phyloP scores from a whole-genome alignment of 352 stramenopile genomes.

The Pythium scleroteichum region DNA sequence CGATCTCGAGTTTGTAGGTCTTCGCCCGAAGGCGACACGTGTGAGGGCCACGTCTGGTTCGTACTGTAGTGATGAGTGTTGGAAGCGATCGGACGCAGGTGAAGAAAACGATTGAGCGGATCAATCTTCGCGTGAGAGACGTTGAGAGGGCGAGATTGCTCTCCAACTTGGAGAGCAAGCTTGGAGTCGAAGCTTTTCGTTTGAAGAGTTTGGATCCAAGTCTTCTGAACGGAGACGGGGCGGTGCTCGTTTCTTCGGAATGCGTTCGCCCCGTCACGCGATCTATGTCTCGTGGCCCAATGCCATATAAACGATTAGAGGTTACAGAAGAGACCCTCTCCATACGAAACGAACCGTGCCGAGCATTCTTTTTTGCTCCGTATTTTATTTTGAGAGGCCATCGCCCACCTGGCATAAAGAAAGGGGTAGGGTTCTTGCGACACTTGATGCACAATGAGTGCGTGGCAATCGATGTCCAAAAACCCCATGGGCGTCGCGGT shows the following conservation, averaged over 20 bases:
- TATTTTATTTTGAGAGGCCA: constrained; percentile 19
- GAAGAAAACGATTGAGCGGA: not conserved
- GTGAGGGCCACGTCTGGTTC: too few species aligned
- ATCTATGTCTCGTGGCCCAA: not conserved
- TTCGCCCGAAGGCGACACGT: too few species aligned
- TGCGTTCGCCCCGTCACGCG: constrained; percentile 1
- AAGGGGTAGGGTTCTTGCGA: constrained; percentile 23
- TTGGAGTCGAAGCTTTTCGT: not conserved
- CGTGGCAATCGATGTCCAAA: constrained; percentile 18
- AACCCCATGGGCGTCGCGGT: constrained; percentile 5
- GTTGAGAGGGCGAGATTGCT: too few species aligned
- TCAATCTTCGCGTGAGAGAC: too few species aligned
- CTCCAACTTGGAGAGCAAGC: too few species aligned
- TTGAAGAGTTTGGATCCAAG: not conserved
- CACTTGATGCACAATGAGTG: constrained; percentile 24
- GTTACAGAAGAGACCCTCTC: not conserved
- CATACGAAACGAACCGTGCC: not conserved
- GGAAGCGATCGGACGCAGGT: not conserved
- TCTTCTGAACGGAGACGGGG: not conserved
- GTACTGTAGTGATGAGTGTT: not conserved
- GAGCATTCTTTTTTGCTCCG: constrained; percentile 25
- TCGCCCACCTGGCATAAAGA: constrained; percentile 2
- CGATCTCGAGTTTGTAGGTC: too few species aligned
- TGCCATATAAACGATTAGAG: not conserved
- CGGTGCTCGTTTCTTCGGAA: not conserved